Percentiles rank a stretch among this genome's conserved stretches.
Conservation (phyloP, 1,284 basidiomycete species). For the Hymenochaete sp. region DNA sequence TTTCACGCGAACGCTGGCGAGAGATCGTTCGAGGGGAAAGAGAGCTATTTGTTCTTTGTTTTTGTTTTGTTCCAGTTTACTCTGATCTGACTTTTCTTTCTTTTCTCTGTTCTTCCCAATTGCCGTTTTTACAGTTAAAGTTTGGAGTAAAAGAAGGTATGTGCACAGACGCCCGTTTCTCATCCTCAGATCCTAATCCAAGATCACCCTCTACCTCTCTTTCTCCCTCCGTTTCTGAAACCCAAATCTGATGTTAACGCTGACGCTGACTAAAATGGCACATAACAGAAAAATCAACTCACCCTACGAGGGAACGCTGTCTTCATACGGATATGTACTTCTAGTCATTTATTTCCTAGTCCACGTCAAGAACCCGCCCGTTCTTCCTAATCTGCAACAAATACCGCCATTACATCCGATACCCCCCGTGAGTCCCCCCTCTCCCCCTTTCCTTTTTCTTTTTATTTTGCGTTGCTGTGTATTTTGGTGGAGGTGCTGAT, state of each 20-base stretch:
- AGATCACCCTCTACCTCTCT: no score
- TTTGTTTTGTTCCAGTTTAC: no score
- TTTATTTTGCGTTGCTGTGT: neutral
- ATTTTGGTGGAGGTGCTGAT: no score
- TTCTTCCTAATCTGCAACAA: constrained; percentile 86
- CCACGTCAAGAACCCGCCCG: constrained; percentile 93
- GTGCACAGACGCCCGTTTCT: constrained; percentile 18
- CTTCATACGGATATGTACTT: constrained; percentile 96
- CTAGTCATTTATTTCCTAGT: constrained; percentile 96
- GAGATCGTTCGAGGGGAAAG: no score
- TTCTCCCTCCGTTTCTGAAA: constrained; percentile 4
- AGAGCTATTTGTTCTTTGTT: no score
- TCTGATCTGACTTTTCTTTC: constrained; percentile 9
- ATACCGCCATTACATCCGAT: constrained; percentile 81
- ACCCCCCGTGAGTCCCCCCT: constrained; percentile 39
- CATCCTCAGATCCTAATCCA: no score
- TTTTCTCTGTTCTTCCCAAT: constrained; percentile 11
- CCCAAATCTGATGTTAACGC: neutral
- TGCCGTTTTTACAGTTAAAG: constrained; percentile 66
- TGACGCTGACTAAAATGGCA: neutral
- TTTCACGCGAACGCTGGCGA: neutral
- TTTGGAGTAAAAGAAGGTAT: constrained; percentile 93
- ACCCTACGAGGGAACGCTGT: constrained; percentile 92
- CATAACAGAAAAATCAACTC: constrained; percentile 87
- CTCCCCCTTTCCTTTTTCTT: neutral